Base-by-base conservation (phyloP, 1,139 yeast species). In the Maudiozyma humilis region DNA sequence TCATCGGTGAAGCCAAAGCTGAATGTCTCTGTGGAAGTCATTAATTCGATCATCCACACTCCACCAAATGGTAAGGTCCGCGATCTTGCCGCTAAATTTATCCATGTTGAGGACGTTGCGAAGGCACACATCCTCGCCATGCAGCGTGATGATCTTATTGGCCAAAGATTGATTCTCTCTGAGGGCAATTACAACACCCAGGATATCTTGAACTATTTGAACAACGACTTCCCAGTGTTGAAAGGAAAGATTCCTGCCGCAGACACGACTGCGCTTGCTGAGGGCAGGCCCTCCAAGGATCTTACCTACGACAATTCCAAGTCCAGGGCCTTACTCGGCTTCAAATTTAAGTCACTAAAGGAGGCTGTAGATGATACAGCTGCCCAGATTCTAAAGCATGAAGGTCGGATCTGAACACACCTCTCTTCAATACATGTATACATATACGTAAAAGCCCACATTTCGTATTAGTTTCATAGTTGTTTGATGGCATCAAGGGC, bases 41-140 rank as follows among this genome's bases (percentile, higher is more conserved):
- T 70, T 32, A 60, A 63, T 37, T 29, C 42, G 6, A 20, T 67
- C 2, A 41, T 55, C 25, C 47, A 50, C 18, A 34, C 55, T 4
- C 25, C 57, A 51, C 42, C 46, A 16, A 48, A 47, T 12, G 37
- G 42, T 12, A 44, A 47, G 20, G 38, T 48, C 19, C 36, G 45
- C 12, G 4, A 23, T 1, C 31, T 39, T 12, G 16, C 19, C 2
- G 46, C 45, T 31, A 44, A 45, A 14, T 69, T 47, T 52, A 66
- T 73, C 25, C 79, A 77, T 55, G 82, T 76, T 1, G 65, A 80
- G 46, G 79, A 77, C 52, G 73, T 73, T 12, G 79, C 80, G 2
- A 58, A 54, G 46, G 77, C 78, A 8, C 82, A 76, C 53, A 56
- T 76, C 14, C 50, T 56, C 36, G 75, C 73, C 1, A 63, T 72